These are phyloP conservation scores for Puccinia novopanici DNA, from an alignment of 1,284 basidiomycete genomes.

Conservation along the genomic window DNA sequence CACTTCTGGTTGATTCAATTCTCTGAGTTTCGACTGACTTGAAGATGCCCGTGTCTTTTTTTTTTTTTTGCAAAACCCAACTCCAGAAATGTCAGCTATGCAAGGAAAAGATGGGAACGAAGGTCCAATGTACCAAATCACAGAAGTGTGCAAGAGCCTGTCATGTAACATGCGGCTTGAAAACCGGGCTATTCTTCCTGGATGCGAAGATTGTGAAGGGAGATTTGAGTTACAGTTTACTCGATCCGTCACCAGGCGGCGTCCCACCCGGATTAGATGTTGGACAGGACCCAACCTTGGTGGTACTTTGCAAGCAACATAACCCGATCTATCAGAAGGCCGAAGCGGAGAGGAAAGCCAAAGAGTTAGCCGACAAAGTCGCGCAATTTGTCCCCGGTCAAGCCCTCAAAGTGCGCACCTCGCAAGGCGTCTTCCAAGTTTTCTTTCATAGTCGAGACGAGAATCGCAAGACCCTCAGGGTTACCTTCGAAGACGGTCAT, in stretches of 20 bases:
- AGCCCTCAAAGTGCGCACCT: constrained; percentile 29
- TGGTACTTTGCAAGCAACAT: constrained; percentile 45
- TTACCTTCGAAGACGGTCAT: constrained; percentile 40
- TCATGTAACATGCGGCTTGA: constrained; percentile 81
- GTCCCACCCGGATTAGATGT: constrained; percentile 11
- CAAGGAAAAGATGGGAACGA: background rate
- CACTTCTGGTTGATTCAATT: constrained; percentile 13
- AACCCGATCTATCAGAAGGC: constrained; percentile 31
- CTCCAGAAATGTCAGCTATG: constrained; percentile 6
- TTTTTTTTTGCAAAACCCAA: constrained; percentile 60
- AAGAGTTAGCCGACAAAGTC: constrained; percentile 26
- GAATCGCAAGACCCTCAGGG: constrained; percentile 12
- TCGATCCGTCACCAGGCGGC: constrained; percentile 31
- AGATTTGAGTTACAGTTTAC: constrained; percentile 23
- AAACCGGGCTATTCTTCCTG: constrained; percentile 15
- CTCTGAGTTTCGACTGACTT: constrained; percentile 73
- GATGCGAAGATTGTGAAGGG: constrained; percentile 36
- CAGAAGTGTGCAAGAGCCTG: constrained; percentile 74
- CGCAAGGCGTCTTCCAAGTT: constrained; percentile 32
- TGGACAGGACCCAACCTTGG: constrained; percentile 7
- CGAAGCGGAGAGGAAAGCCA: constrained; percentile 38
- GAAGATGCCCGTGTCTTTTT: constrained; percentile 72
- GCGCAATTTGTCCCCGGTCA: constrained; percentile 7
- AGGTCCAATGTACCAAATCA: constrained; percentile 57
- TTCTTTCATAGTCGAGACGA: constrained; percentile 36